Conservation (phyloP, 2,329 filamentous ascomycete species). For the Phaeomoniella chlamydospora region DNA sequence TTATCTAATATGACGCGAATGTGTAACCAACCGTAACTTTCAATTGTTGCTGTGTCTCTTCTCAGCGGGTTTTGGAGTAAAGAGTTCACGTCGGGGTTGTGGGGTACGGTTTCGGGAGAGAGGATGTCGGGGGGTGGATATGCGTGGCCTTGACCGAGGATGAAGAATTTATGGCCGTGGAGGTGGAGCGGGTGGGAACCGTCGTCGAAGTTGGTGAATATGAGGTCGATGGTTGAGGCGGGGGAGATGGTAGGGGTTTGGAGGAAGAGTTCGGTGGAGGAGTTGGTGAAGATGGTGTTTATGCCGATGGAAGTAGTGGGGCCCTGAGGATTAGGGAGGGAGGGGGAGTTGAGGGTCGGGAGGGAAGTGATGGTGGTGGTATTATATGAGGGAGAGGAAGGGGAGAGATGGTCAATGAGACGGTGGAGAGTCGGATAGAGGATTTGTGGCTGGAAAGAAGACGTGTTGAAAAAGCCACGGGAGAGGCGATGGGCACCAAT, state of each 20-base stretch:
- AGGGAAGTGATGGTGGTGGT: background rate
- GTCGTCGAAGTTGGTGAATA: conserved; percentile 1
- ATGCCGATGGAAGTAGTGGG: background rate
- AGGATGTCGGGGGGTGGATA: conserved; percentile 8
- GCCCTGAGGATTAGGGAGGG: background rate
- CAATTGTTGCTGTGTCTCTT: conserved; percentile 20
- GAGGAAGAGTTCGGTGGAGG: background rate
- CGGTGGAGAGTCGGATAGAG: background rate
- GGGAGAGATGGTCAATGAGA: background rate
- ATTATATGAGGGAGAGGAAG: background rate
- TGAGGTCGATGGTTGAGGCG: background rate
- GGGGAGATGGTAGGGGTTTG: background rate
- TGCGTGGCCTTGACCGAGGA: conserved; percentile 30
- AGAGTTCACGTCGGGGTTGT: conserved; percentile 1
- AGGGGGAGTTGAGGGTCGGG: background rate
- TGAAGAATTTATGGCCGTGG: conserved; percentile 37
- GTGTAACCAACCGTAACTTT: conserved; percentile 16
- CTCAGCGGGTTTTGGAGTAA: conserved; percentile 7
- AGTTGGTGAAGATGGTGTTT: background rate
- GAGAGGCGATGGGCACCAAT: conserved; percentile 44
- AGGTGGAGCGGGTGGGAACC: conserved; percentile 33
- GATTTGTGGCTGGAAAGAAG: background rate
- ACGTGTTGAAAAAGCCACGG: conserved; percentile 41
- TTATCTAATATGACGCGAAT: conserved; percentile 21
- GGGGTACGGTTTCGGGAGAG: conserved; percentile 3